A percentile compares a stretch with the other conserved stretches of the same genome.
Conservation (phyloP, 1,139 yeast species). For the Zygosaccharomyces pseudobailii region DNA sequence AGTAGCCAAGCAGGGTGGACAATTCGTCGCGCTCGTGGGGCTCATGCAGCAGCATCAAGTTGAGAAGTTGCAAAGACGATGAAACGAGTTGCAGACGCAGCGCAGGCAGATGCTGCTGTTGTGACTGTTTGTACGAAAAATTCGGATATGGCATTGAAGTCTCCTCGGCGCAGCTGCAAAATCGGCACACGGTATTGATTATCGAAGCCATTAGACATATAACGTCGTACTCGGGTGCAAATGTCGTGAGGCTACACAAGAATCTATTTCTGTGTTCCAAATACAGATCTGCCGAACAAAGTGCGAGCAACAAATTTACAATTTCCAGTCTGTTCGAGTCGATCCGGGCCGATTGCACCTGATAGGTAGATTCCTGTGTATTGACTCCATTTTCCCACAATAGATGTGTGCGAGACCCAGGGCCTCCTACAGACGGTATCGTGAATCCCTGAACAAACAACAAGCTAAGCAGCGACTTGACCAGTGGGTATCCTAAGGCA, state of each 20-base stretch:
- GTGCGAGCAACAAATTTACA: slow-evolving; percentile 53
- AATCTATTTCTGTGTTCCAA: slow-evolving; percentile 39
- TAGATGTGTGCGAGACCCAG: slow-evolving; percentile 10
- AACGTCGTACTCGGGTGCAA: slow-evolving; percentile 45
- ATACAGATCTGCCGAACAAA: slow-evolving; percentile 60
- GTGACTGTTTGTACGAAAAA: slow-evolving; percentile 12
- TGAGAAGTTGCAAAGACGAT: slow-evolving; percentile 57
- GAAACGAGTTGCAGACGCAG: slow-evolving; percentile 52
- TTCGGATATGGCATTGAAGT: slow-evolving; percentile 12
- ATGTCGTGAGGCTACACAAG: slow-evolving; percentile 53
- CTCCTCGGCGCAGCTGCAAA: slow-evolving; percentile 30
- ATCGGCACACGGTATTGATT: slow-evolving; percentile 52
- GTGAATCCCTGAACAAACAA: slow-evolving; percentile 46
- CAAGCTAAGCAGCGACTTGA: slow-evolving; percentile 46
- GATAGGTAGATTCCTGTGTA: slow-evolving; percentile 19
- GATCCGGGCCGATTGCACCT: slow-evolving; percentile 41
- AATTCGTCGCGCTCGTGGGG: neutral
- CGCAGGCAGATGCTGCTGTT: slow-evolving; percentile 35
- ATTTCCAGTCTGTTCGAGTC: slow-evolving; percentile 69
- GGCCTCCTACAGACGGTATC: slow-evolving; percentile 19
- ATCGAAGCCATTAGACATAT: slow-evolving; percentile 64
- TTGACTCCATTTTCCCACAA: slow-evolving; percentile 27
- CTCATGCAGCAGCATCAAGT: slow-evolving; percentile 39
- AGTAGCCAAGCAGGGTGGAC: slow-evolving; percentile 4
- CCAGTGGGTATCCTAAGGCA: slow-evolving; percentile 46